These are phyloP conservation scores for Vanrija pseudolonga DNA, from an alignment of 1,284 basidiomycete species.

Conservation along the genomic window DNA sequence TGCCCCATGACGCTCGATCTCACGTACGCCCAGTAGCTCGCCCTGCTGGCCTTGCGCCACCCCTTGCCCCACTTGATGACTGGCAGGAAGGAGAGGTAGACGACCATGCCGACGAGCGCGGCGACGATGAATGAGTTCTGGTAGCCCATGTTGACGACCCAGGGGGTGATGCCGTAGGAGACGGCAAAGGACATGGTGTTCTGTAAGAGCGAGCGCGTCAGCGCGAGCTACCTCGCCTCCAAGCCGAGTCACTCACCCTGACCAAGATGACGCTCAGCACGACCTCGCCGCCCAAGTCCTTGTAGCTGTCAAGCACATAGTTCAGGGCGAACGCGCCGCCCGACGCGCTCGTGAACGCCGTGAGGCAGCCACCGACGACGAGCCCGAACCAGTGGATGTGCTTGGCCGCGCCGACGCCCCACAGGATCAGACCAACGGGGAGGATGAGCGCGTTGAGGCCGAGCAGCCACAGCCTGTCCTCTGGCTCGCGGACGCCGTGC, in stretches of 20 bases:
- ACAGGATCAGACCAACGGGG: constrained; percentile 26
- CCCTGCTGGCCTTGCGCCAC: constrained; percentile 8
- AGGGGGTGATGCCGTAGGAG: constrained; percentile 23
- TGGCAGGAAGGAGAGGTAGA: constrained; percentile 18
- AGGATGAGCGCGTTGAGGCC: constrained; percentile 17
- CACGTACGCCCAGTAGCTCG: constrained; percentile 21
- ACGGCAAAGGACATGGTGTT: constrained; percentile 16
- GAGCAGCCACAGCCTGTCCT: constrained; percentile 28
- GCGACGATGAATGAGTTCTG: constrained; percentile 22
- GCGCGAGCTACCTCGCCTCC: background rate
- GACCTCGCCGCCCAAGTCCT: constrained; percentile 24
- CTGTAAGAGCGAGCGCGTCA: background rate
- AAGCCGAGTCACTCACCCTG: constrained; percentile 7
- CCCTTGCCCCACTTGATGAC: constrained; percentile 18
- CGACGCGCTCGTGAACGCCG: constrained; percentile 19
- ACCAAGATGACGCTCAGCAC: constrained; percentile 24
- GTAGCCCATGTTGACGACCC: constrained; percentile 17
- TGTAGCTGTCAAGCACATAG: constrained; percentile 32
- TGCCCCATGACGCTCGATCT: constrained; percentile 10
- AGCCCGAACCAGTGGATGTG: constrained; percentile 26
- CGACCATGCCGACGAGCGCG: constrained; percentile 14
- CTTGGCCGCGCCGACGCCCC: constrained; percentile 27
- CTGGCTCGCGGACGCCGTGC: constrained; percentile 26
- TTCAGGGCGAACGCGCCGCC: constrained; percentile 24
- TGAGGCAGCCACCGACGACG: constrained; percentile 18